phyloP scores from a whole-genome alignment of 495 filamentous ascomycete genomes.

The Lophium mytilinum region DNA sequence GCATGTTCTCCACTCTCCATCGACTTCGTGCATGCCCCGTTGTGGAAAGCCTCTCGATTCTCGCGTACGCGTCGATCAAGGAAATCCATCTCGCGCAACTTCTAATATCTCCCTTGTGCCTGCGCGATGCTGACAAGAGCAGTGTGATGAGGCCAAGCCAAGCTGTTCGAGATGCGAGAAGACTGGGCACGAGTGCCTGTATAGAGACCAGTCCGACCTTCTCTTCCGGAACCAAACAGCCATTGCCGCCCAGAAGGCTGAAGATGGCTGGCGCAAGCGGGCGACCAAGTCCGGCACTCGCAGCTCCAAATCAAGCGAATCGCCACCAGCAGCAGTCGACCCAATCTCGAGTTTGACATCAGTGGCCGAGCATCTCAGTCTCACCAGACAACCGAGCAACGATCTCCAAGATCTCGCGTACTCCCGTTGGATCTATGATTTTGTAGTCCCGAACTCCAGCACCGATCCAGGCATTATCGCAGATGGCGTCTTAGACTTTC shows the following conservation, averaged over 20 bases:
- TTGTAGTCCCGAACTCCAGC: slow-evolving; percentile 1
- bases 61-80: not conserved
- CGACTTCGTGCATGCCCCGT: too few relatives aligned
- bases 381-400: not conserved
- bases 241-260: slow-evolving; percentile 17
- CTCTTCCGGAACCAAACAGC: slow-evolving; percentile 20
- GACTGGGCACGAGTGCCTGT: slow-evolving; percentile 15
- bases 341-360: not conserved
- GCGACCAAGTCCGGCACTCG: not conserved
- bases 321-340: not conserved
- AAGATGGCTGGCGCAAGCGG: slow-evolving; percentile 19
- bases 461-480: not conserved
- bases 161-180: slow-evolving; percentile 13
- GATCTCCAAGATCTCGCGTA: slow-evolving; percentile 9
- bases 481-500: slow-evolving; percentile 6
- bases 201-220: slow-evolving; percentile 16
- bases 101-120: too few relatives aligned
- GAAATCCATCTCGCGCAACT: not conserved
- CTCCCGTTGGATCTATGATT: slow-evolving; percentile 14
- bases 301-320: not conserved
- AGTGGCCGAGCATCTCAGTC: not conserved
- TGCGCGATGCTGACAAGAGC: not conserved
- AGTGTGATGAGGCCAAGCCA: slow-evolving; percentile 25
- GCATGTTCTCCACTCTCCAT: not conserved
- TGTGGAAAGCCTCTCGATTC: not conserved